Evolutionary conservation across 805 yeast genomes (phyloP).

Genomic region (Metschnikowia lachancei): DNA sequence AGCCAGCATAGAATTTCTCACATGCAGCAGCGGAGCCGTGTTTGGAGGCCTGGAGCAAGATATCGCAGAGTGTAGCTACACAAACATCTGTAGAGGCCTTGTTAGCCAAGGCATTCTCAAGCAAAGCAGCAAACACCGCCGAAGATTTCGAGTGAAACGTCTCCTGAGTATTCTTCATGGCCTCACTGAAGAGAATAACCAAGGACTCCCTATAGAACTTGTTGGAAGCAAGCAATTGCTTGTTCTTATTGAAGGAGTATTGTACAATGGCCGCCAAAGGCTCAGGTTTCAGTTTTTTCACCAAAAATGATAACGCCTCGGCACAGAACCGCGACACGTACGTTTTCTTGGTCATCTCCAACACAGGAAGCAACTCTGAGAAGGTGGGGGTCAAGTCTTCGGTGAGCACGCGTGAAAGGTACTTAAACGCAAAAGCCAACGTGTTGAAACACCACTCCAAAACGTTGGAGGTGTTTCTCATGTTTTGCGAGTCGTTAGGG

Average conservation of each 20-base stretch:
- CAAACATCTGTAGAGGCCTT: constrained; percentile 7
- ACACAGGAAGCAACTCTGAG: constrained; percentile 57
- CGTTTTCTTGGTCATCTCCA: constrained; percentile 55
- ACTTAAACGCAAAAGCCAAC: constrained; percentile 86
- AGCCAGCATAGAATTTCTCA: constrained; percentile 39
- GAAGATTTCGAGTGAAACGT: constrained; percentile 72
- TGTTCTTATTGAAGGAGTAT: constrained; percentile 38
- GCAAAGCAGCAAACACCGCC: constrained; percentile 44
- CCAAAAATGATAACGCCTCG: constrained; percentile 81
- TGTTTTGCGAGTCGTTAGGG: constrained; percentile 50
- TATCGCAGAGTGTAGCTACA: constrained; percentile 49
- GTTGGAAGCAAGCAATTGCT: constrained; percentile 32
- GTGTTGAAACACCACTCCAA: constrained; percentile 84
- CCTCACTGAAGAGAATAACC: constrained; percentile 62
- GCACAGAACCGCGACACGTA: constrained; percentile 80
- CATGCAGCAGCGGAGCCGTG: constrained; percentile 54
- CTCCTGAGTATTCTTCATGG: constrained; percentile 69
- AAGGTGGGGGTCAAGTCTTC: constrained; percentile 70
- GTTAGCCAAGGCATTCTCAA: constrained; percentile 31
- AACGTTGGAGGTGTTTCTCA: constrained; percentile 54
- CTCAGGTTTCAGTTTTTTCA: constrained; percentile 60
- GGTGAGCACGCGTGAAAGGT: constrained; percentile 63
- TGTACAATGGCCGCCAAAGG: constrained; percentile 47
- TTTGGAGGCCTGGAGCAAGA: constrained; percentile 50
- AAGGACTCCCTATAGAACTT: constrained; percentile 56